Conservation (phyloP, 495 filamentous ascomycete species). For the Xylaria curta region DNA sequence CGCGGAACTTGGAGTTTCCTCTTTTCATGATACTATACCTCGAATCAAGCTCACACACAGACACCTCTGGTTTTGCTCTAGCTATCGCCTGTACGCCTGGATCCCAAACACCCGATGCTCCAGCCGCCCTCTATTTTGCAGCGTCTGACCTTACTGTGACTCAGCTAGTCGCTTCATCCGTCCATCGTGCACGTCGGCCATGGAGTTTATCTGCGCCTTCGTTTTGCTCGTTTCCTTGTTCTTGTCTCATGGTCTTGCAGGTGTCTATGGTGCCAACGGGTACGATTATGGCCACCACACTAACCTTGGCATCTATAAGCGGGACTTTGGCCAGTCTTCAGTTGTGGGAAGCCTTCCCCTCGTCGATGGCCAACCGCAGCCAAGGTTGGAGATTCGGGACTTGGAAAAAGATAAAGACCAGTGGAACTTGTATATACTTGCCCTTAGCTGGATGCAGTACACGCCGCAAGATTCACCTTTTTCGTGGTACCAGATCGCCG, state of each 20-base stretch:
- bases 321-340: constrained; percentile 36
- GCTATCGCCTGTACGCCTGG: constrained; percentile 16
- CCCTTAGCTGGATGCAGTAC: constrained; percentile 59
- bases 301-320: constrained; percentile 32
- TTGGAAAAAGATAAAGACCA: constrained; percentile 61
- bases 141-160: neutral
- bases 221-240: constrained; percentile 24
- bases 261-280: neutral
- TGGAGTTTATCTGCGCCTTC: constrained; percentile 15
- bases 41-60: constrained; percentile 11
- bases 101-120: neutral
- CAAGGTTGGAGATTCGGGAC: constrained; percentile 60
- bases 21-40: neutral
- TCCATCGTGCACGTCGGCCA: neutral
- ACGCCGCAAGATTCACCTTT: constrained; percentile 58
- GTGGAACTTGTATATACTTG: constrained; percentile 67
- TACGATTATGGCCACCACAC: constrained; percentile 54
- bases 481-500: constrained; percentile 67
- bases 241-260: neutral
- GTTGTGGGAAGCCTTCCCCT: constrained; percentile 36
- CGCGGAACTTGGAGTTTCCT: neutral
- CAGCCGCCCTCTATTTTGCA: neutral
- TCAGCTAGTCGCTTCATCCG: neutral
- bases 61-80: neutral
- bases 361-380: constrained; percentile 35